Conservation (phyloP, 352 stramenopile genomes). For the Lagenidium sp. region DNA sequence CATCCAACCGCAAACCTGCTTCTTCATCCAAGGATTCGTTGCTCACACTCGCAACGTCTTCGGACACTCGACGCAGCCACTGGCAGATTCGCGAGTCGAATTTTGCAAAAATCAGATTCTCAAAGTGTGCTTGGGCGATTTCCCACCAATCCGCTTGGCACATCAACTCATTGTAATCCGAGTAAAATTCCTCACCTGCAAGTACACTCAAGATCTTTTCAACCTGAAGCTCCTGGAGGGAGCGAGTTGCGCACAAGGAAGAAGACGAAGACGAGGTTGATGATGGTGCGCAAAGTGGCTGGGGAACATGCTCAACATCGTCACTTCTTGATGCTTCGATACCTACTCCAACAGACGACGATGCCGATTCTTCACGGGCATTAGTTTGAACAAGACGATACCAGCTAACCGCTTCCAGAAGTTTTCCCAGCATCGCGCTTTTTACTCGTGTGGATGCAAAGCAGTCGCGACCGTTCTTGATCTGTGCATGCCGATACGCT, state of each 20-base stretch:
- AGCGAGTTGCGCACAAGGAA: slow-evolving; percentile 14
- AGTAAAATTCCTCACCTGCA: slow-evolving; percentile 75
- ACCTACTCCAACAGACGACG: slow-evolving; percentile 28
- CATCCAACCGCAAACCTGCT: slow-evolving; percentile 5
- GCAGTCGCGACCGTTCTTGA: slow-evolving; percentile 54
- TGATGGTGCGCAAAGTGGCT: too few species aligned
- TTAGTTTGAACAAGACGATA: slow-evolving; percentile 81
- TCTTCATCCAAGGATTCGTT: slow-evolving; percentile 48
- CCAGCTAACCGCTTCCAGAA: slow-evolving; percentile 79
- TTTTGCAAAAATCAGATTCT: slow-evolving; percentile 74
- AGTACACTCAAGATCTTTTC: slow-evolving; percentile 71
- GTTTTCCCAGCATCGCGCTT: slow-evolving; percentile 53
- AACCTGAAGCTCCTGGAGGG: slow-evolving; percentile 55
- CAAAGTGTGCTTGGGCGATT: slow-evolving; percentile 78
- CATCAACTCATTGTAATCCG: slow-evolving; percentile 77
- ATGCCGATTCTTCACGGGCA: slow-evolving; percentile 49
- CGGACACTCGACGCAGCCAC: slow-evolving; percentile 55
- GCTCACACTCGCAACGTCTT: slow-evolving; percentile 46
- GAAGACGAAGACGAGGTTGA: slow-evolving; percentile 10
- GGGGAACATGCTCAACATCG: too few species aligned
- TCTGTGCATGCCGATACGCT: slow-evolving; percentile 37
- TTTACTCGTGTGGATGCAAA: slow-evolving; percentile 51
- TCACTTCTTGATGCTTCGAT: neutral
- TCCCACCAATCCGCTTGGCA: slow-evolving; percentile 73
- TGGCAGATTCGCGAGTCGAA: slow-evolving; percentile 60